A percentile compares a stretch with the other conserved stretches of the same genome.
Conservation (phyloP, 129 eudicot species). For the Arctium lappa region DNA sequence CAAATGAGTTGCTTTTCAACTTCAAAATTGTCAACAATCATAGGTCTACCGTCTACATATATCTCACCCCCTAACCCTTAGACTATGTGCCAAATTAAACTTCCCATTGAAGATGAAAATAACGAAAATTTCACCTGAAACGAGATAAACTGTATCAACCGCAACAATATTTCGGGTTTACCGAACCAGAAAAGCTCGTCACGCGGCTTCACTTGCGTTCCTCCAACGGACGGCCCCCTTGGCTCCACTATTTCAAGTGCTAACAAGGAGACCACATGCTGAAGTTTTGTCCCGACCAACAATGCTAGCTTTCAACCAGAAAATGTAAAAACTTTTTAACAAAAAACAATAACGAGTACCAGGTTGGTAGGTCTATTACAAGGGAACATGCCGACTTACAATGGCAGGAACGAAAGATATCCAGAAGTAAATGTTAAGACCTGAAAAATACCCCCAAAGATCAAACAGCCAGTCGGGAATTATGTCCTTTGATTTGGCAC, state of each 20-base stretch:
- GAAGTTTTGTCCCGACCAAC: constrained; percentile 96
- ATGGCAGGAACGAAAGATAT: constrained; percentile 88
- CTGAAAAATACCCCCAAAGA: constrained; percentile 36
- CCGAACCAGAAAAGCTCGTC: constrained; percentile 97
- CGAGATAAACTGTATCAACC: constrained; percentile 90
- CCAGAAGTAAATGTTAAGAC: constrained; percentile 96
- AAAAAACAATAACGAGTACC: not conserved
- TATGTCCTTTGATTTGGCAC: not conserved
- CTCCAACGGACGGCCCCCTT: constrained; percentile 57
- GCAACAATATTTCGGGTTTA: constrained; percentile 82
- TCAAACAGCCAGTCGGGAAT: not conserved
- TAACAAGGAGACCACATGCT: constrained; percentile 90
- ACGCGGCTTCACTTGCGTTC: constrained; percentile 85
- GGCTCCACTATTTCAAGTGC: constrained; percentile 88
- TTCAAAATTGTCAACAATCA: not conserved
- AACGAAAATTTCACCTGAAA: constrained; percentile 64
- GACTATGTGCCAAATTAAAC: not conserved
- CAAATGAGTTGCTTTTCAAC: constrained; percentile 7
- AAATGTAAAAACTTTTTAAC: not conserved
- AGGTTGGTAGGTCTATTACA: not conserved
- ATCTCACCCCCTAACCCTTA: not conserved
- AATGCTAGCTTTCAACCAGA: constrained; percentile 60
- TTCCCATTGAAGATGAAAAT: not conserved
- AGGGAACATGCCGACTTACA: constrained; percentile 47
- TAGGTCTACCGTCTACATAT: not conserved